Conservation (phyloP, 345 rosid species). For the Theobroma cacao region DNA sequence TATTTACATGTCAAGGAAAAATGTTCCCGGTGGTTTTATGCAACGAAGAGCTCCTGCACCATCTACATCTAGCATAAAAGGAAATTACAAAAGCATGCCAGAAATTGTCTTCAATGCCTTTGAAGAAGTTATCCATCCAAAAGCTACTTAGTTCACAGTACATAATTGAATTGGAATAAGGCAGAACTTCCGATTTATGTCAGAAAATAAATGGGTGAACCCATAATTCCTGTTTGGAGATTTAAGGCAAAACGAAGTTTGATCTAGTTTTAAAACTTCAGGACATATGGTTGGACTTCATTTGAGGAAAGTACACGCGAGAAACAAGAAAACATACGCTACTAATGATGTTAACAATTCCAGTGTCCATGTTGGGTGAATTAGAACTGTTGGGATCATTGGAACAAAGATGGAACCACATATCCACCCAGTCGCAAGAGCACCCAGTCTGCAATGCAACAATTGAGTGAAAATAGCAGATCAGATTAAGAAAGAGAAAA, state of each 20-base stretch:
- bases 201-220: neutral
- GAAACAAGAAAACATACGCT: conserved; percentile 71
- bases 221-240: neutral
- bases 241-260: neutral
- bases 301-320: conserved; percentile 85
- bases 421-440: conserved; percentile 80
- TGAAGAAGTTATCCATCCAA: neutral
- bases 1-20: too few species aligned
- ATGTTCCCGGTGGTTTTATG: too few species aligned
- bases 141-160: neutral
- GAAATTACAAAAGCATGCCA: neutral
- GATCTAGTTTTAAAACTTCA: neutral
- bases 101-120: neutral
- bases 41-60: too few species aligned
- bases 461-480: neutral
- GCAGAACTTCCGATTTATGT: neutral
- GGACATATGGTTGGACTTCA: conserved; percentile 24
- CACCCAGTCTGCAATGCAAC: conserved; percentile 57
- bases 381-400: conserved; percentile 62
- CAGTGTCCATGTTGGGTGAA: conserved; percentile 90
- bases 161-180: neutral
- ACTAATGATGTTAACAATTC: conserved; percentile 92
- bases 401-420: conserved; percentile 82
- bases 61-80: neutral
- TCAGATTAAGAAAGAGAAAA: neutral